Percentiles rank a stretch among this genome's conserved stretches.
Evolutionary conservation across 306 rosid species (phyloP).

Genomic region (Vicia sativa): DNA sequence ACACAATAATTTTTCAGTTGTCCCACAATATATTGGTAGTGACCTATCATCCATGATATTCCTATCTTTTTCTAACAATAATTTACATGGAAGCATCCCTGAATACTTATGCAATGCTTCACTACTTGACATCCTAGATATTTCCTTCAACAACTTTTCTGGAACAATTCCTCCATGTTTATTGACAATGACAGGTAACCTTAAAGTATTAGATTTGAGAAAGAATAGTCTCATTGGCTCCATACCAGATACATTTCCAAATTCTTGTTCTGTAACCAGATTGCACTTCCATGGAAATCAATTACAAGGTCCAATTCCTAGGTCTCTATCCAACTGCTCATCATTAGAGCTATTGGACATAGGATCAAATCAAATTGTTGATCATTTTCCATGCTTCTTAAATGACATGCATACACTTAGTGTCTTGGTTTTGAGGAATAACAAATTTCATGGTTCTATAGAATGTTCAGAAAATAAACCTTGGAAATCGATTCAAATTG

Average conservation of each 20-base stretch:
- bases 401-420: constrained; percentile 29
- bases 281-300: constrained; percentile 35
- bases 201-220: constrained; percentile 5
- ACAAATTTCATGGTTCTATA: constrained; percentile 34
- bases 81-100: constrained; percentile 34
- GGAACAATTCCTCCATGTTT: constrained; percentile 42
- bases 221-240: constrained; percentile 31
- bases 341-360: constrained; percentile 33
- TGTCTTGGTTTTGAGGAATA: constrained; percentile 45
- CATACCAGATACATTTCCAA: constrained; percentile 28
- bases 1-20: constrained; percentile 30
- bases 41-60: neutral
- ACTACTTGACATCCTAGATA: constrained; percentile 1
- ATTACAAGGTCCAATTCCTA: constrained; percentile 40
- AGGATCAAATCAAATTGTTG: constrained; percentile 37
- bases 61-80: constrained; percentile 39
- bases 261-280: constrained; percentile 13
- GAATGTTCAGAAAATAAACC: constrained; percentile 26
- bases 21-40: constrained; percentile 24
- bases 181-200: neutral
- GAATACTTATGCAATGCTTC: constrained; percentile 32
- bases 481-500: constrained; percentile 47
- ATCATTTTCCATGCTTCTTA: constrained; percentile 40
- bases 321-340: constrained; percentile 24
- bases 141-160: constrained; percentile 36